Evolutionary conservation across 441 rosid species (phyloP).

Genomic region (Capsella rubella): DNA sequence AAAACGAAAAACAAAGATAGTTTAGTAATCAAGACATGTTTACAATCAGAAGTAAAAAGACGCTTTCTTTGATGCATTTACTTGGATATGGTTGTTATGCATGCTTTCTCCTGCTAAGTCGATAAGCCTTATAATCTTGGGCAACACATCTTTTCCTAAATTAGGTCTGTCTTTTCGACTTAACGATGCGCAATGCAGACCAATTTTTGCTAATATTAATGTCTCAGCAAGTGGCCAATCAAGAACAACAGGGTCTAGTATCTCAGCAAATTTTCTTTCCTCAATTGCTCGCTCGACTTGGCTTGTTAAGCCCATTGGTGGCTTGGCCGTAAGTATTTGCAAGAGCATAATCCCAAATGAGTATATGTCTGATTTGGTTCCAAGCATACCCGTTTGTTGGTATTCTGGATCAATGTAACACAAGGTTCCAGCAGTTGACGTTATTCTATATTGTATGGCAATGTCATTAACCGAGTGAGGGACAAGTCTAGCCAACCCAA

Average conservation of each 20-base stretch:
- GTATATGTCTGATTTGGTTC: conserved; percentile 76
- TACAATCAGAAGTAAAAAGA: neutral
- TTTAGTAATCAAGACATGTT: conserved; percentile 21
- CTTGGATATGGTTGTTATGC: conserved; percentile 16
- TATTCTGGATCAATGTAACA: conserved; percentile 94
- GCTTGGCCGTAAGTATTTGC: conserved; percentile 75
- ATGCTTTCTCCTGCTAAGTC: conserved; percentile 56
- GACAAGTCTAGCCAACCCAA: conserved; percentile 83
- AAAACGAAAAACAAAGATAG: neutral
- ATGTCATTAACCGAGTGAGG: conserved; percentile 68
- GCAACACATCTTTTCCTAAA: conserved; percentile 60
- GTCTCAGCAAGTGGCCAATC: conserved; percentile 84
- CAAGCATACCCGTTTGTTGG: conserved; percentile 87
- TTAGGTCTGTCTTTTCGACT: conserved; percentile 81
- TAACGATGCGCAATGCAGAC: conserved; percentile 75
- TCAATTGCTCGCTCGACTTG: conserved; percentile 62
- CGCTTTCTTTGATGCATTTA: neutral
- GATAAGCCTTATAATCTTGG: conserved; percentile 67
- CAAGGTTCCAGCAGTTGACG: conserved; percentile 87
- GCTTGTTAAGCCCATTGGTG: conserved; percentile 84
- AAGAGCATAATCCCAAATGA: conserved; percentile 79
- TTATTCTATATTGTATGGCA: conserved; percentile 78
- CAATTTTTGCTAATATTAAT: conserved; percentile 58
- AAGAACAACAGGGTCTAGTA: conserved; percentile 60
- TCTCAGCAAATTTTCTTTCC: conserved; percentile 52